Base-by-base conservation (phyloP, 2,329 filamentous ascomycete species). In the Colletotrichum tropicale region DNA sequence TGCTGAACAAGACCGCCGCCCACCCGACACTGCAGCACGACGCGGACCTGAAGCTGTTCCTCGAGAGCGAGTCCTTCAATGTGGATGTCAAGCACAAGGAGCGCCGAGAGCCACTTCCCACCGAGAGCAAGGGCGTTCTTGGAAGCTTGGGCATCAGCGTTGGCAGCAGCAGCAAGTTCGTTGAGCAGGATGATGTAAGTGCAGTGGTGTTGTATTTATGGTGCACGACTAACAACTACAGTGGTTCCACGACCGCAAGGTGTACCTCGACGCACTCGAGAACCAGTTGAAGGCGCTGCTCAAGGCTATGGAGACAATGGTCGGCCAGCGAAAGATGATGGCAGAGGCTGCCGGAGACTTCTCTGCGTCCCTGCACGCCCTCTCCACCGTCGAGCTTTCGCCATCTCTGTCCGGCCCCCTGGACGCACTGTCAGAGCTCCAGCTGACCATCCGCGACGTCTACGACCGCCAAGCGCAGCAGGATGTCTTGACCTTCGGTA, bases 31-130 rank as follows among this genome's bases (percentile, higher is more conserved):
- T 99, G 78, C 97, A 98, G 83, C 95, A 98, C 81, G 97, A 99
- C 82, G 93, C 91, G 8, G 97, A 99, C 82, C 86, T 99, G 77
- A 99, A 99, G 87, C 92, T 98, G 7, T 99, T 99, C 85, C 88
- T 99, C 16, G 97, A 99, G 85, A 98, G 96, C 82, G 97, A 99
- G 81, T 90, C 96, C 1, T 98, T 99, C 87, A 98, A 96, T 81
- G 91, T 98, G 48, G 97, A 99, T 81, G 93, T 99, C 81, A 99
- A 98, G 88, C 97, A 99, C 86, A 98, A 98, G 85, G 96, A 98
- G 84, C 93, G 96, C 70, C 94, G 95, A 81, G 96, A 98, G 75
- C 95, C 95, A 3, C 92, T 95, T 69, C 89, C 98, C 6, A 92
- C 92, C 56, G 97, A 98, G 86, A 98, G 93, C 87, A 98, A 98